Evolutionary conservation across 331 rosid genomes (phyloP), one percentile per base, ranked within the genome.

Genomic region (Rosa hybrid): DNA sequence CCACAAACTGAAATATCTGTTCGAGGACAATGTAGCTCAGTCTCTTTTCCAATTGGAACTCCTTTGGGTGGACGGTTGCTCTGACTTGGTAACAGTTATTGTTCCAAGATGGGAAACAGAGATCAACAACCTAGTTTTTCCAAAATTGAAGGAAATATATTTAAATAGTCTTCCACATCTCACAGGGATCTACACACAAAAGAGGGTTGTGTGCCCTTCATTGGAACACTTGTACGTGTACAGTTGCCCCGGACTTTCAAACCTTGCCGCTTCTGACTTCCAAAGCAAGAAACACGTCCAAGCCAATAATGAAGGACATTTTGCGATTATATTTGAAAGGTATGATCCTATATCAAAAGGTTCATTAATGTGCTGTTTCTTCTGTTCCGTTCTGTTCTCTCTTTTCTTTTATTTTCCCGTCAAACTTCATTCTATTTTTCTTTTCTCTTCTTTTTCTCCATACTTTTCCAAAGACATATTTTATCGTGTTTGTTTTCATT

Each of bases 161-260:
- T 13, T 63, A 20, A 63, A 13, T 27, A 13, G n/a, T 27, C 69
- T 63, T 63, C 68, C 68, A 27, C 3, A 5, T 1, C 68, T 63
- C 42, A 27, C 0, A 4, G 0, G 8, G 17, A 10, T 62, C 38
- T 0, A 1, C 39, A 0, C 2, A 0, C 0, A 2, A 0, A 2
- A 1, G 6, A 57, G 14, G 0, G 5, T n/a, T 57, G 4, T 7
- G 64, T 63, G 42, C 42, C 69, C 69, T 63, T 27, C 42, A 13
- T 27, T 63, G 20, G 42, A 63, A 27, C 69, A 63, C n/a, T 27
- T 25, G 42, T 63, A 25, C 0, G 41, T 63, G 68, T 23, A 5
- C 42, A 0, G 1, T 0, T 62, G 41, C 20, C 68, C 18, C 41
- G 1, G 3, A 12, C 42, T 63, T 5, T 1, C 4, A 30, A 27